Evolutionary conservation across 179 eudicot genomes (phyloP), one percentile per base, ranked within the genome.

Genomic region (Beta macrorhiza): DNA sequence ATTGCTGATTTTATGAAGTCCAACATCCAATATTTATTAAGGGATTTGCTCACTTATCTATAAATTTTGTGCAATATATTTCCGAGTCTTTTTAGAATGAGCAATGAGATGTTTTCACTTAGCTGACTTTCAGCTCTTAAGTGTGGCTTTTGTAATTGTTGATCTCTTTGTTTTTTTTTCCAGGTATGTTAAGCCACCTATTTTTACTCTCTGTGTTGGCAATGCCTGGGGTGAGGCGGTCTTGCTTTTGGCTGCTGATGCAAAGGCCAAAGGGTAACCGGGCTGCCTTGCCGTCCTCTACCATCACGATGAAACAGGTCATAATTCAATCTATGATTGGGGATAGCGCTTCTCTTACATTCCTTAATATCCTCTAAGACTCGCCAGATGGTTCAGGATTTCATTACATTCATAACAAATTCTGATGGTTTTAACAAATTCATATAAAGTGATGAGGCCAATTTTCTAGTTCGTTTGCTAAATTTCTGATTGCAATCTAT

Each of bases 181-280:
- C 84, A 96, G 99, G 73, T 90, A 87, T 84, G 90, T 92, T 47
- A 89, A 89, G 78, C 89, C 94, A 77, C 99, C 99, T 56, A 87
- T 94, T 78, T 91, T 88, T 81, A 92, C 99, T 8, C 96, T 94
- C 10, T 92, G 98, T 79, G 96, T 92, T 67, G 99, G 99, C 69
- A 92, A 96, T 88, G 99, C 98, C 69, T 96, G 98, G 98, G 98
- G 99, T 84, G 99, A 96, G 83, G 98, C 99, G 71, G 93, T 98
- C 70, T 88, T 96, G 79, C 97, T 96, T 80, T 87, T 94, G 89
- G 97, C 99, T 84, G 90, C 99, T 78, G 98, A 97, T 86, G 83
- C 93, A 62, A 91, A 89, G 87, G 99, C 82, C 93, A 62, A 91
- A 89, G 87, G 99, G 99, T 77, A 90, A 96, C 78, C 98, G 99